Evolutionary conservation across 73 alveolate genomes (phyloP).

Genomic region (Paramecium biaurelia): DNA sequence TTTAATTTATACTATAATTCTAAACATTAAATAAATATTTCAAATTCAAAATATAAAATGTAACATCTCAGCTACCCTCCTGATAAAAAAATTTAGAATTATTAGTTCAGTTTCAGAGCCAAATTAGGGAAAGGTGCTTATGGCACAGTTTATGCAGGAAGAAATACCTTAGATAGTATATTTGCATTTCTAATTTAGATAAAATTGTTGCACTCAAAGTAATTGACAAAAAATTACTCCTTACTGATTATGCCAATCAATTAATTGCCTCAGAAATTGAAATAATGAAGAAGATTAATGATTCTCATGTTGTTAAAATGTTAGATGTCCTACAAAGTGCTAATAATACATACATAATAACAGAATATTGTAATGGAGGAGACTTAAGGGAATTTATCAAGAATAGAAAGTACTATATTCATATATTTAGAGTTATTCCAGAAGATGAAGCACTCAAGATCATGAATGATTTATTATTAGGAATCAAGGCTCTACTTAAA

Average conservation of each 20-base stretch:
- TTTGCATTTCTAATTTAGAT: not conserved
- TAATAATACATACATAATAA: slow-evolving; percentile 47
- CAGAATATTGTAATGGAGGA: slow-evolving; percentile 66
- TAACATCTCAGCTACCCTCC: slow-evolving; percentile 28
- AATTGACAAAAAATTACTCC: not conserved
- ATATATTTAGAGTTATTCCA: not conserved
- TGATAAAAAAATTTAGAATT: slow-evolving; percentile 53
- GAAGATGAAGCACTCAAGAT: slow-evolving; percentile 49
- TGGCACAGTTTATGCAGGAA: slow-evolving; percentile 63
- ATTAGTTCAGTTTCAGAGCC: slow-evolving; percentile 43
- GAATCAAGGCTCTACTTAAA: slow-evolving; percentile 31
- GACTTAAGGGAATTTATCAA: slow-evolving; percentile 34
- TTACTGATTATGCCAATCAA: slow-evolving; percentile 40
- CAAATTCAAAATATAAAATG: slow-evolving; percentile 37
- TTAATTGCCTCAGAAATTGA: slow-evolving; percentile 51
- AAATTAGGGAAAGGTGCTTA: slow-evolving; percentile 64
- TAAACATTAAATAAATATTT: slow-evolving; percentile 30
- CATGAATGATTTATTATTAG: slow-evolving; percentile 15
- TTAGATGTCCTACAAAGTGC: slow-evolving; percentile 29
- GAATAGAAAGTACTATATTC: slow-evolving; percentile 3
- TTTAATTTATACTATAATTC: not conserved
- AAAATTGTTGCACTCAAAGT: slow-evolving; percentile 19
- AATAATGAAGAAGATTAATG: slow-evolving; percentile 4
- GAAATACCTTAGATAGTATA: not conserved
- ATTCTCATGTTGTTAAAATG: slow-evolving; percentile 1